Evolutionary conservation across 768 basidiomycete species (phyloP), one percentile per base, ranked within the genome.

Genomic region (Fomitopsis pulvina): DNA sequence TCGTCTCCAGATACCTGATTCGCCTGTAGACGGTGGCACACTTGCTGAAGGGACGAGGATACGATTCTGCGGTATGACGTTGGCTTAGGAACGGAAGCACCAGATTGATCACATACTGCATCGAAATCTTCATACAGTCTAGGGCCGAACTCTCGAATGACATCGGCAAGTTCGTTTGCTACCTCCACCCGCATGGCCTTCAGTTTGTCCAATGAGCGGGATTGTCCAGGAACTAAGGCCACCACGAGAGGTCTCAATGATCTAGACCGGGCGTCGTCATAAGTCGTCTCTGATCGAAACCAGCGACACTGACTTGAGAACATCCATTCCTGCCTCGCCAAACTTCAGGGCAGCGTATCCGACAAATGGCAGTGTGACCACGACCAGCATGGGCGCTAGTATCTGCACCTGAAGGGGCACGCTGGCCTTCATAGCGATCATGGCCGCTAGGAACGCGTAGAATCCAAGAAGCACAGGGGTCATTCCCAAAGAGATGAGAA

Each of bases 251-350:
- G 95, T 28, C 90, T 81, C 27, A 98, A 73, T 16, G 94, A 96
- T 65, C 92, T 96, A 50, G 30, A n/a, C 37, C 24, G 21, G 45
- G 16, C 27, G 16, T 43, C 39, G 45, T 45, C 9, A 18, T n/a
- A 27, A 7, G 39, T 8, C 12, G 21, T 11, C 24, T 11, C 43
- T 28, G 21, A n/a, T 3, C 2, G 16, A 32, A 41, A 11, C 41
- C 5, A n/a, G 30, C 4, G 20, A 30, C n/a, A 69, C 87, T 57
- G 59, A 94, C 93, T 97, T 97, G 47, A 93, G 74, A 24, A 98
- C 92, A 60, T 98, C 95, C 81, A 96, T 85, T 21, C 94, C 95
- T 28, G 94, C 95, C 65, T 98, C 95, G 38, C 95, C 95, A 60
- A 98, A 98, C 66, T 96, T 95, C 46, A 98, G 77, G 5, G 95